Conservation (phyloP, 2,329 filamentous ascomycete species). For the Microdochium bolleyi region DNA sequence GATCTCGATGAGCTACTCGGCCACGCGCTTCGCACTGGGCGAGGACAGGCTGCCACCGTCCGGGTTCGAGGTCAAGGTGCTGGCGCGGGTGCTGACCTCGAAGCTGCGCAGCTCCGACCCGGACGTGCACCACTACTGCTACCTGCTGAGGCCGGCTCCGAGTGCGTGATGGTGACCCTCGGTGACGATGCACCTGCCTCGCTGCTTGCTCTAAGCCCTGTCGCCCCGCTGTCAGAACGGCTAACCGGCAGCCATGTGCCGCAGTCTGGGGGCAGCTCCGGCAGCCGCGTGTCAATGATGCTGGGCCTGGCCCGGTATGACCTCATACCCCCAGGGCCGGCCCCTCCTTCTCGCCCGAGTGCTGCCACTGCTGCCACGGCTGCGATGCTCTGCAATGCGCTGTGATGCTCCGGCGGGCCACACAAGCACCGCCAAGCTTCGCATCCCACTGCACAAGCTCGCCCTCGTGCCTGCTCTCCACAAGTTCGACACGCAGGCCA, state of each 20-base stretch:
- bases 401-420: no score
- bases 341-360: no score
- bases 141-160: slow-evolving; percentile 31
- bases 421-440: no score
- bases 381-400: no score
- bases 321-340: background rate
- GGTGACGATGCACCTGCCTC: no score
- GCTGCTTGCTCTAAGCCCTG: no score
- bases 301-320: no score
- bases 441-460: no score
- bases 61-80: slow-evolving; percentile 31
- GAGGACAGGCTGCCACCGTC: slow-evolving; percentile 22
- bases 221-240: background rate
- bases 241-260: background rate
- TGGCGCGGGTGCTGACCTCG: slow-evolving; percentile 31
- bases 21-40: slow-evolving; percentile 25
- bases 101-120: slow-evolving; percentile 34
- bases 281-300: background rate
- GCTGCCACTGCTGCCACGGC: no score
- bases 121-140: slow-evolving; percentile 37
- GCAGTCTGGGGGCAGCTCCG: background rate
- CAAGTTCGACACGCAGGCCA: no score
- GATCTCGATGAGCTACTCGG: slow-evolving; percentile 41
- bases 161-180: background rate
- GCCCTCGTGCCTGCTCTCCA: no score